Base-by-base conservation (phyloP, 129 eudicot species). In the Logfia minima region DNA sequence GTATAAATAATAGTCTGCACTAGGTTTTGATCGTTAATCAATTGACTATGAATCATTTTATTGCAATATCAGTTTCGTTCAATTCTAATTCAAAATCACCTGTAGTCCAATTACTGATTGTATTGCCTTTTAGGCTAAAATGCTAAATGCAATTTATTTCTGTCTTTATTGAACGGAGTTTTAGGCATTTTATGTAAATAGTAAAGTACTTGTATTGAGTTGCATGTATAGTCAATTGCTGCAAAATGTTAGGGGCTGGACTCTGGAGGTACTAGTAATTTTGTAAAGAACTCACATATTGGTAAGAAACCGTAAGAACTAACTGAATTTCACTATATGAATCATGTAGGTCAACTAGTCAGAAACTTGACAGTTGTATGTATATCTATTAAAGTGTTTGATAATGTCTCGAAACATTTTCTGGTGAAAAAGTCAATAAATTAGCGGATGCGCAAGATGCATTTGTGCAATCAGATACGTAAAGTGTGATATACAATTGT, bases 41-140 rank as follows among this genome's bases (percentile, higher is more conserved):
- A 4, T 48, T 4, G n/a, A 14, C n/a, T 3, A 26, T 11, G 48
- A 45, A 18, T 70, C 35, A 26, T n/a, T 59, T 39, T 21, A 56
- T 37, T 35, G 37, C 75, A 35, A 21, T 68, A 58, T 77, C 68
- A 68, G n/a, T 66, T 48, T 66, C n/a, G 69, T 59, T 76, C 71
- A 71, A 28, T 3, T 63, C 64, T 23, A 61, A 63, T 2, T 75
- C 8, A 63, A 60, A 43, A 4, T 45, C 62, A 18, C 48, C 8
- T 41, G 59, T n/a, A 39, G 71, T 63, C 22, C 19, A 74, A 13
- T 75, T 61, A 75, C 43, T 24, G 70, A 3, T 18, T n/a, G 72
- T 76, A 62, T 64, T 64, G 53, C 22, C 5, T 43, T 66, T 66
- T 66, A 64, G 65, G 14, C 48, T 29, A 55, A 53, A 61, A 64